Evolutionary conservation across 768 basidiomycete species (phyloP), one percentile per base, ranked within the genome.

Genomic region (Hygrophorus pudorinus): DNA sequence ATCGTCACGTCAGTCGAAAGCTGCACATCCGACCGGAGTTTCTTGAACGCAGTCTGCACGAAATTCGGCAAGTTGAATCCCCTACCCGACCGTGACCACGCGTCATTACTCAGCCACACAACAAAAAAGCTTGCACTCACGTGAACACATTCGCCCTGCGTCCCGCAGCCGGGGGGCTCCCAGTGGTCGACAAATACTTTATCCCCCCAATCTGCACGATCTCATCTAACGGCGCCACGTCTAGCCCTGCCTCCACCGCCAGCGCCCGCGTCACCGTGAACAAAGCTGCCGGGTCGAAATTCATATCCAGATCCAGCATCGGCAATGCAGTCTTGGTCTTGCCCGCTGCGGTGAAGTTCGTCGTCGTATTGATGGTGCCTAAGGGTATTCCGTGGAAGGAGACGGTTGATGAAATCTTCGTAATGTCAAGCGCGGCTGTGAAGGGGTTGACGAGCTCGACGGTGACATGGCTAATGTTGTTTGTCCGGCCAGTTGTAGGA

Each of bases 231-330:
- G 80, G 80, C 4, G 67, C 63, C 1, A 74, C 72, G 47, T 74
- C 65, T 42, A 81, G 56, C 1, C 80, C 78, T 8, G 81, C 81
- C 44, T 79, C 68, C 10, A 79, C 68, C 3, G 81, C 81, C 9
- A 85, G 67, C 4, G 68, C 65, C n/a, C 81, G 73, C 27, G 81
- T 80, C 17, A 86, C 64, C 0, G 81, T 80, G 58, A 87, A 86
- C 30, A 87, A 63, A n/a, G 72, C 62, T 7, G 74, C 58, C 14
- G 81, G 81, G 50, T 84, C 76, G 49, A 79, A 71, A 55, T 85
- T 82, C 73, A 85, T 73, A 52, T 75, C 62, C 43, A 85, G 61
- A 46, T 76, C 61, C 46, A 86, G 62, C 5, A 55, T 56, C 6
- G 84, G 82, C 2, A 79, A 82, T 27, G 65, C 60, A 2, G 73